Evolutionary conservation across 768 basidiomycete species (phyloP).

Genomic region (Sarcomyxa edulis): DNA sequence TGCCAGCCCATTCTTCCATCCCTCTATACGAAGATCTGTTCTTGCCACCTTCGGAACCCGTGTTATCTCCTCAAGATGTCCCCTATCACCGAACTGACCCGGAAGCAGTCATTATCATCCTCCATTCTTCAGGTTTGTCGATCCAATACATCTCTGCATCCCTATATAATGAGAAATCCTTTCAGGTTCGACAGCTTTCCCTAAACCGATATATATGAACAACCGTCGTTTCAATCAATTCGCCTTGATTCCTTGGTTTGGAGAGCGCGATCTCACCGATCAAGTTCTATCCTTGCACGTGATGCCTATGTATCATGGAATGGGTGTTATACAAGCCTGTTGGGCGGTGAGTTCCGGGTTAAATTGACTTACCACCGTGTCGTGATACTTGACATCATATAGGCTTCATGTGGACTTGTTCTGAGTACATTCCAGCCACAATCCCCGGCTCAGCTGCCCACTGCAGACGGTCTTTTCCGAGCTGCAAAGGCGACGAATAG

Average conservation of each 20-base stretch:
- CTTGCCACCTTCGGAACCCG: not conserved
- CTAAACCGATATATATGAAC: not conserved
- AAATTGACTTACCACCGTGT: not conserved
- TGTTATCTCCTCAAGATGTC: not conserved
- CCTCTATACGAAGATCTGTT: conserved; percentile 7
- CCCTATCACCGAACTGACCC: not conserved
- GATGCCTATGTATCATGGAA: not conserved
- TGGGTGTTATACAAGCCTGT: not conserved
- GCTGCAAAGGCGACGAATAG: conserved; percentile 8
- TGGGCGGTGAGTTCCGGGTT: conserved; percentile 3
- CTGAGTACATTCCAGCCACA: conserved; percentile 19
- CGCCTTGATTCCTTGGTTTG: conserved; percentile 1
- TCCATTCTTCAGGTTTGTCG: conserved; percentile 1
- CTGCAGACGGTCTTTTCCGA: conserved; percentile 3
- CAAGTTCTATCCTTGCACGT: not conserved
- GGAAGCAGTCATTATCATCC: not conserved
- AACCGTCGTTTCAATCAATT: not conserved
- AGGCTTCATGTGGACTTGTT: not conserved
- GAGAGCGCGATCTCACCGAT: not conserved
- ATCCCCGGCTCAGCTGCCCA: conserved; percentile 2
- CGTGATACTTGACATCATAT: not conserved
- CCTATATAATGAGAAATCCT: conserved; percentile 4
- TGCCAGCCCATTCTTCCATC: no score
- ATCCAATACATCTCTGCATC: conserved; percentile 6
- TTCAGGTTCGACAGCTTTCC: conserved; percentile 5